Evolutionary conservation across 2,329 filamentous ascomycete species (phyloP).

Genomic region (Lojkania enalia): DNA sequence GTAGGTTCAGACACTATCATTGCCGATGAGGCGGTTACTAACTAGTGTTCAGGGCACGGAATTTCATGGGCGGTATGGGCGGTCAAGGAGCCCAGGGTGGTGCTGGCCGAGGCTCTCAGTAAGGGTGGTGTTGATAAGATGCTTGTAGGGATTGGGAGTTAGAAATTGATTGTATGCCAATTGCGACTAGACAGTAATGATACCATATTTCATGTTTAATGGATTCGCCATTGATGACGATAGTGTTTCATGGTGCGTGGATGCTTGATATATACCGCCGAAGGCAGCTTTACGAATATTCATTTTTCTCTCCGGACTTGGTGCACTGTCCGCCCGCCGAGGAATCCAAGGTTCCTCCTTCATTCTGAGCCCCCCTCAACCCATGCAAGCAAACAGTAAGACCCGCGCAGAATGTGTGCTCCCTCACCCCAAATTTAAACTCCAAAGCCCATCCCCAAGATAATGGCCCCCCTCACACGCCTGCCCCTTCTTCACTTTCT

Average conservation of each 20-base stretch:
- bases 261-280: too few species aligned
- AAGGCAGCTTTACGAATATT: too few species aligned
- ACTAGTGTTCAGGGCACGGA: constrained; percentile 58
- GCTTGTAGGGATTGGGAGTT: not conserved
- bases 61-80: constrained; percentile 67
- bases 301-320: too few species aligned
- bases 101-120: constrained; percentile 21
- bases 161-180: not conserved
- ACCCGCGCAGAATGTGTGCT: too few species aligned
- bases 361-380: too few species aligned
- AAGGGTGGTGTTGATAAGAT: not conserved
- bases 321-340: too few species aligned
- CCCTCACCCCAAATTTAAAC: constrained; percentile 58
- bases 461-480: constrained; percentile 94
- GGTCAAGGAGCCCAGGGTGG: constrained; percentile 25
- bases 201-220: constrained; percentile 24
- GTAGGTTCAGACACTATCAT: constrained; percentile 60
- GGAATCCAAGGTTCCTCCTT: too few species aligned
- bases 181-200: constrained; percentile 31
- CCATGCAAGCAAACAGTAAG: too few species aligned
- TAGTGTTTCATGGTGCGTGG: constrained; percentile 1
- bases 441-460: constrained; percentile 93
- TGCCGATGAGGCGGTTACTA: not conserved
- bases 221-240: too few species aligned
- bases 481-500: constrained; percentile 89